phyloP scores from a whole-genome alignment of 106 monocot genomes.

The Narthecium ossifragum region DNA sequence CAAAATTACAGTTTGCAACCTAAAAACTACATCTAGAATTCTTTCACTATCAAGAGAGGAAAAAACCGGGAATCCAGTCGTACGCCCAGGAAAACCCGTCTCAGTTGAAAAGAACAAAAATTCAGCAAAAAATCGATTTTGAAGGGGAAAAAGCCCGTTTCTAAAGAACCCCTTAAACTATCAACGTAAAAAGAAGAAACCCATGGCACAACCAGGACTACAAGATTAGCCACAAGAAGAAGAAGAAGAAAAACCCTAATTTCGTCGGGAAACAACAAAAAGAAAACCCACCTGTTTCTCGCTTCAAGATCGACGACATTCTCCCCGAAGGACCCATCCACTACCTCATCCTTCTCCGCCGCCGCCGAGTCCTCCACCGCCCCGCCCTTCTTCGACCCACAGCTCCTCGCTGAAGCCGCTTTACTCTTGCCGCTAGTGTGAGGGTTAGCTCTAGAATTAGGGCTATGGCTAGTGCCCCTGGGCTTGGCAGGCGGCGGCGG shows the following conservation, averaged over 20 bases:
- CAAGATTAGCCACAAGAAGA: neutral
- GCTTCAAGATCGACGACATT: slow-evolving; percentile 38
- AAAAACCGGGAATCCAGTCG: no score
- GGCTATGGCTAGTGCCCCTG: neutral
- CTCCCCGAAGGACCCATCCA: slow-evolving; percentile 44
- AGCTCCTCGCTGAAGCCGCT: neutral
- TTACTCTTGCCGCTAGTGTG: neutral
- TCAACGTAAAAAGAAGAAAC: neutral
- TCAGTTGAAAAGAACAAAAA: no score
- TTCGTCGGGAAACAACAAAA: neutral
- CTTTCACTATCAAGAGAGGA: no score
- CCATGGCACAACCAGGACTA: neutral
- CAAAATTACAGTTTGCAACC: no score
- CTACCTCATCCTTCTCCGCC: slow-evolving; percentile 12
- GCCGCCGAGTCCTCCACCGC: neutral
- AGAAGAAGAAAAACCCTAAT: neutral
- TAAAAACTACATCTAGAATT: no score
- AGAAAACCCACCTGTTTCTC: slow-evolving; percentile 24
- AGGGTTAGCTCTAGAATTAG: neutral
- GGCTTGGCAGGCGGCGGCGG: neutral
- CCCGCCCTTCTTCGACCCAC: slow-evolving; percentile 1
- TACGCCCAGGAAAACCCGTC: no score
- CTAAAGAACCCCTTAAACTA: no score
- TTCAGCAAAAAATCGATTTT: no score
- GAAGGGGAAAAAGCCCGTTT: no score